Evolutionary conservation across 768 basidiomycete species (phyloP).

Genomic region (Trametes gibbosa): DNA sequence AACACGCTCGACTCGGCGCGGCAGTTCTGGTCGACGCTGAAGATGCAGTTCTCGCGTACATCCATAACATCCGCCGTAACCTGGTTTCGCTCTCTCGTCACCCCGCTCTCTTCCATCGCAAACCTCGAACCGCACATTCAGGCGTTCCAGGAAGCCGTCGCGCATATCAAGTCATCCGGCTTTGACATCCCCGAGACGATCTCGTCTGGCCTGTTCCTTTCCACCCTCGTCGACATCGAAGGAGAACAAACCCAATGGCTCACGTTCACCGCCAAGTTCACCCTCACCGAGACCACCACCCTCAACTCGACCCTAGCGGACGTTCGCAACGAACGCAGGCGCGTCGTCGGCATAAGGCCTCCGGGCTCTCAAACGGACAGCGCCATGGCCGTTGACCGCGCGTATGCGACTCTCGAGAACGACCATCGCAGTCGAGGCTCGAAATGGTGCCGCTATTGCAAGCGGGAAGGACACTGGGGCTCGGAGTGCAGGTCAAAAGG

Average conservation of each 20-base stretch:
- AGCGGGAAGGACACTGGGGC: not conserved
- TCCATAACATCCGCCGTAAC: not conserved
- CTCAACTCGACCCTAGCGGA: no score
- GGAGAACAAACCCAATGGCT: no score
- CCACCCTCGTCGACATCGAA: no score
- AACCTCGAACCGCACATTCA: no score
- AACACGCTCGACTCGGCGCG: not conserved
- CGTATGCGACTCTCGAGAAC: not conserved
- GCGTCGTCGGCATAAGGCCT: not conserved
- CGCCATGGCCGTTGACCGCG: not conserved
- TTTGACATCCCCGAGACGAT: not conserved
- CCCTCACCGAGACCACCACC: no score
- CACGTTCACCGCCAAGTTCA: no score
- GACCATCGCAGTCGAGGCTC: not conserved
- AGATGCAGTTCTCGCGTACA: not conserved
- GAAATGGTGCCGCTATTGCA: not conserved
- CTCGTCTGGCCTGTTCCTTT: not conserved
- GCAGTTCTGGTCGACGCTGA: not conserved
- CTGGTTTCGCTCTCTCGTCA: no score
- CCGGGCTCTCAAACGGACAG: not conserved
- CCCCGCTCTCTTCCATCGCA: no score
- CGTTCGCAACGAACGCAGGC: no score
- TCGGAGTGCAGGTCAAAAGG: not conserved
- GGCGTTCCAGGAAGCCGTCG: slow-evolving; percentile 1
- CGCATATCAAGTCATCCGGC: not conserved